phyloP scores from a whole-genome alignment of 192 early-diverging fungal genomes.

The Lobosporangium transversale region DNA sequence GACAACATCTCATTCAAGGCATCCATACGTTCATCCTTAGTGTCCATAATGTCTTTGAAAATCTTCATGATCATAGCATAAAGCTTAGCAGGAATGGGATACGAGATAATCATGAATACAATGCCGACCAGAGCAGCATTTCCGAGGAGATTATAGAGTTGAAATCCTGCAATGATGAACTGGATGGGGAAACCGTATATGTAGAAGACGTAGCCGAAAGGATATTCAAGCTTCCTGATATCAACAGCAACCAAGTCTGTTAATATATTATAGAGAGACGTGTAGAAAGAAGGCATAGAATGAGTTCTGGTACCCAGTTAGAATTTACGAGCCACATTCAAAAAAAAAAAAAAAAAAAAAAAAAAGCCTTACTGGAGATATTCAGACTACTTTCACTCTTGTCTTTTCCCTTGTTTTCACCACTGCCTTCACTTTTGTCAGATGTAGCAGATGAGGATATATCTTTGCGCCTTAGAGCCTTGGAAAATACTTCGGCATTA shows the following conservation, averaged over 20 bases:
- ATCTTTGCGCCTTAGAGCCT: slow-evolving; percentile 53
- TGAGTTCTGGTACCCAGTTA: background rate
- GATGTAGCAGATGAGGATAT: slow-evolving; percentile 35
- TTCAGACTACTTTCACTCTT: slow-evolving; percentile 34
- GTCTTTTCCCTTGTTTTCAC: slow-evolving; percentile 8
- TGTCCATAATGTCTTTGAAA: slow-evolving; percentile 64
- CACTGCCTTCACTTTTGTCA: slow-evolving; percentile 54
- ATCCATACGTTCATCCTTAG: slow-evolving; percentile 83
- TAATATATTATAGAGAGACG: too few relatives aligned
- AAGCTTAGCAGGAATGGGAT: slow-evolving; percentile 63
- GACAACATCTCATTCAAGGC: slow-evolving; percentile 79
- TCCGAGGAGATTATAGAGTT: slow-evolving; percentile 84
- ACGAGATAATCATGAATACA: slow-evolving; percentile 68
- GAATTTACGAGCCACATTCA: too few relatives aligned
- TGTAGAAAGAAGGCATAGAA: background rate
- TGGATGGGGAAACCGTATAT: slow-evolving; percentile 73
- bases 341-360: slow-evolving; percentile 23
- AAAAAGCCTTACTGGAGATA: slow-evolving; percentile 36
- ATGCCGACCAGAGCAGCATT: slow-evolving; percentile 82
- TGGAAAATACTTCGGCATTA: slow-evolving; percentile 52
- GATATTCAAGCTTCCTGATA: slow-evolving; percentile 27
- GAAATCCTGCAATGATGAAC: slow-evolving; percentile 71
- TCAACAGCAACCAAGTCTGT: slow-evolving; percentile 43
- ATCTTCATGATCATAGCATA: slow-evolving; percentile 58
- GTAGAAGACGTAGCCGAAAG: slow-evolving; percentile 49